Conservation (phyloP, 2,329 filamentous ascomycete species). For the Scedosporium boydii region DNA sequence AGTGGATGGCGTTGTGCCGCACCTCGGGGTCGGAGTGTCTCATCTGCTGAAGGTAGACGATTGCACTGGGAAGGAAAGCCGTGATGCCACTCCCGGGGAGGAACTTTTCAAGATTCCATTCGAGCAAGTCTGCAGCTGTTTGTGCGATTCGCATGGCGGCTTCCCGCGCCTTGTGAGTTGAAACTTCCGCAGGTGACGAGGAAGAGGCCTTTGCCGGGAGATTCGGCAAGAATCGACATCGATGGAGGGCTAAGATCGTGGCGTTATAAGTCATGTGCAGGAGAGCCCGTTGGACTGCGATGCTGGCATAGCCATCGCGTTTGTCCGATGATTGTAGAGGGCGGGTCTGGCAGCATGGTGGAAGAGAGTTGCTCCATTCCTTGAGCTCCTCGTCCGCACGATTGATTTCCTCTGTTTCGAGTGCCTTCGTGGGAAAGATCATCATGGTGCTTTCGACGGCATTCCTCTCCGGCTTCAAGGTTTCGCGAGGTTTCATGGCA, state of each 20-base stretch:
- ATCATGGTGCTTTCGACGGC: constrained; percentile 44
- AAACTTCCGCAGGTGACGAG: constrained; percentile 39
- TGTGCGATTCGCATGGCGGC: constrained; percentile 43
- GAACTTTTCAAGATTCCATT: neutral
- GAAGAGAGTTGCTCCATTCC: constrained; percentile 51
- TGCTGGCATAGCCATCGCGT: constrained; percentile 31
- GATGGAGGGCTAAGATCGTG: constrained; percentile 58
- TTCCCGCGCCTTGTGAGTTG: constrained; percentile 50
- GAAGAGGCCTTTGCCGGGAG: neutral
- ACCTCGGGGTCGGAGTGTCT: constrained; percentile 53
- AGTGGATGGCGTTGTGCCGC: constrained; percentile 47
- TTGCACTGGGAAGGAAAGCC: constrained; percentile 35
- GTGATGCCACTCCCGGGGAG: neutral
- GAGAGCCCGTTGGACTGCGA: constrained; percentile 52
- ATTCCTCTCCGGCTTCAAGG: constrained; percentile 55
- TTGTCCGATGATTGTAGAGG: constrained; percentile 24
- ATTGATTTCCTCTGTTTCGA: constrained; percentile 54
- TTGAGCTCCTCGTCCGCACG: constrained; percentile 55
- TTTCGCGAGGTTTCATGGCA: constrained; percentile 72
- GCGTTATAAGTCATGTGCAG: constrained; percentile 64
- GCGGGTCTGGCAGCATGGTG: constrained; percentile 45
- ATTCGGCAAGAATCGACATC: constrained; percentile 55
- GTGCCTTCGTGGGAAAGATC: constrained; percentile 52
- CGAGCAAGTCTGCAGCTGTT: neutral
- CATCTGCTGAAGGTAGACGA: constrained; percentile 59